Conservation (phyloP, 2,329 filamentous ascomycete genomes). For the Alternaria sp. region DNA sequence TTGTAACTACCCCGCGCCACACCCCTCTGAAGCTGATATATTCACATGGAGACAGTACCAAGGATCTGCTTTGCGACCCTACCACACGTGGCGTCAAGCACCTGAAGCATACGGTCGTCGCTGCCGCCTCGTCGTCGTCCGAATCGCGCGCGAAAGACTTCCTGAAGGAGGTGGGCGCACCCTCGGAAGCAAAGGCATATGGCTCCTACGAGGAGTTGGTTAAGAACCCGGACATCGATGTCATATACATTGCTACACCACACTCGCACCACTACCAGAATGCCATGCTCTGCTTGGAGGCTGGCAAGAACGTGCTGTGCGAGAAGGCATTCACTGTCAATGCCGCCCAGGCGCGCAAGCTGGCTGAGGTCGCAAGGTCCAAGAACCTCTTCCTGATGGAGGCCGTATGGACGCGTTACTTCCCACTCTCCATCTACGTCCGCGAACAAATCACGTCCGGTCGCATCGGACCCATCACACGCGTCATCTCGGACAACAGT, state of each 20-base stretch:
- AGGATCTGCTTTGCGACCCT: constrained; percentile 80
- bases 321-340: constrained; percentile 92
- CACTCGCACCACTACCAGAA: constrained; percentile 96
- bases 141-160: constrained; percentile 74
- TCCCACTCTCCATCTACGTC: constrained; percentile 81
- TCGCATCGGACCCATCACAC: constrained; percentile 64
- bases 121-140: constrained; percentile 81
- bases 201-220: constrained; percentile 85
- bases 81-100: constrained; percentile 73
- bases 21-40: constrained; percentile 19
- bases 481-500: constrained; percentile 66
- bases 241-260: constrained; percentile 88
- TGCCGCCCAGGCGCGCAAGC: constrained; percentile 75
- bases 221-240: constrained; percentile 78
- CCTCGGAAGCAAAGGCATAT: constrained; percentile 73
- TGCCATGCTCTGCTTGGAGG: constrained; percentile 80
- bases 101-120: constrained; percentile 78
- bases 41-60: constrained; percentile 56
- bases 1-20: constrained; percentile 46
- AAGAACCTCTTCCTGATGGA: constrained; percentile 65
- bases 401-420: constrained; percentile 88
- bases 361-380: constrained; percentile 74
- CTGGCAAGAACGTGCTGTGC: constrained; percentile 87
- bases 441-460: constrained; percentile 69
- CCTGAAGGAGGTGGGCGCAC: constrained; percentile 74